A percentile compares a stretch with the other conserved stretches of the same genome.
Evolutionary conservation across 2,329 filamentous ascomycete species (phyloP).

Genomic region (Raffaelea ambrosiae): DNA sequence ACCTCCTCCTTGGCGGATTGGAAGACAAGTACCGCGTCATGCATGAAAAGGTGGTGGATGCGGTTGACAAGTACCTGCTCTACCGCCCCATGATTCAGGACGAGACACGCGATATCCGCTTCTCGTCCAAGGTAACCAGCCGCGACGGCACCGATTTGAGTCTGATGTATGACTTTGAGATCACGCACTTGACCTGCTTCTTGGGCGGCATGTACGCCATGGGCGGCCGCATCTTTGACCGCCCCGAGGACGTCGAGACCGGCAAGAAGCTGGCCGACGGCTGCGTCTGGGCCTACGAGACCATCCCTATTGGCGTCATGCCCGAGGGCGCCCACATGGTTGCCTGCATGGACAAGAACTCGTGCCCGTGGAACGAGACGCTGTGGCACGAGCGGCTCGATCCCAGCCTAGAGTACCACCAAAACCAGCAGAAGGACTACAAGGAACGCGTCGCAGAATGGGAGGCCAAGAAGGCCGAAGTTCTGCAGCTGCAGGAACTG

Average conservation of each 20-base stretch:
- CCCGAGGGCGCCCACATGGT: constrained; percentile 44
- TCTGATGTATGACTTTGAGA: constrained; percentile 45
- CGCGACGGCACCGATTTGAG: constrained; percentile 28
- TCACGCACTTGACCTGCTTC: constrained; percentile 59
- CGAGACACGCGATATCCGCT: constrained; percentile 59
- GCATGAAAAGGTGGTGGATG: constrained; percentile 60
- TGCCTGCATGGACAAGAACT: constrained; percentile 34
- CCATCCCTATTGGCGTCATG: constrained; percentile 55
- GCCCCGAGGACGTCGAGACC: constrained; percentile 52
- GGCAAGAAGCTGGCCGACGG: constrained; percentile 57
- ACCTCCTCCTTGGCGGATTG: constrained; percentile 67
- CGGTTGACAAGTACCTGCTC: constrained; percentile 64
- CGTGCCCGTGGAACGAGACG: constrained; percentile 47
- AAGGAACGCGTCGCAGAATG: constrained; percentile 27
- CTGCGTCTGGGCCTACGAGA: constrained; percentile 61
- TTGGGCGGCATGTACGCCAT: constrained; percentile 63
- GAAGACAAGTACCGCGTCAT: constrained; percentile 64
- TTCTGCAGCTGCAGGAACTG: constrained; percentile 16
- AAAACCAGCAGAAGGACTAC: constrained; percentile 34
- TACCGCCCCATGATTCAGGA: constrained; percentile 68
- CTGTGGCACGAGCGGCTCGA: constrained; percentile 42
- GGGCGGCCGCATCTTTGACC: constrained; percentile 53
- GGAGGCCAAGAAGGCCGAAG: constrained; percentile 24
- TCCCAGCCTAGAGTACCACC: constrained; percentile 32
- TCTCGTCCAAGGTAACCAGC: constrained; percentile 56